Conservation (phyloP, 2,329 filamentous ascomycete species). For the Colletotrichum magnum region DNA sequence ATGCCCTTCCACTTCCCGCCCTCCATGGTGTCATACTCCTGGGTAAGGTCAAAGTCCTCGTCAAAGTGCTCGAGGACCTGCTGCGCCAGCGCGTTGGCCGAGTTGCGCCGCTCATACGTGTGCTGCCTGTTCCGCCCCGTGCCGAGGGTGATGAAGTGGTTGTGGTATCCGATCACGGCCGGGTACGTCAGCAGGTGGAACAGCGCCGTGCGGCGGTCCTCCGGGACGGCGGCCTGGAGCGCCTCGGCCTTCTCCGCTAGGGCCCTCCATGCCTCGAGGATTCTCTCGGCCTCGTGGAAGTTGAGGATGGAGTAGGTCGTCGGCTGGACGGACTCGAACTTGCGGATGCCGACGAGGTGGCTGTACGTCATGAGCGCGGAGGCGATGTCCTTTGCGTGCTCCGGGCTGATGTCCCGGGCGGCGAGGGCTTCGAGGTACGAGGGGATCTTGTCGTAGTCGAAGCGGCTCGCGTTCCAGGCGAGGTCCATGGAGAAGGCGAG, state of each 20-base stretch:
- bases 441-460: slow-evolving; percentile 60
- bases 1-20: slow-evolving; percentile 65
- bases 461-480: slow-evolving; percentile 67
- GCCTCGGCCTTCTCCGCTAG: slow-evolving; percentile 61
- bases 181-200: slow-evolving; percentile 75
- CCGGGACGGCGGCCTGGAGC: slow-evolving; percentile 59
- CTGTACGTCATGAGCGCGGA: slow-evolving; percentile 68
- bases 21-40: slow-evolving; percentile 61
- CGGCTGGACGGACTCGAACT: slow-evolving; percentile 74
- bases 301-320: slow-evolving; percentile 73
- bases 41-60: slow-evolving; percentile 58
- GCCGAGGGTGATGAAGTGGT: slow-evolving; percentile 66
- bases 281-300: slow-evolving; percentile 73
- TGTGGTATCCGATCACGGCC: slow-evolving; percentile 68
- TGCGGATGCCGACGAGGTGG: slow-evolving; percentile 62
- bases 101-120: slow-evolving; percentile 66
- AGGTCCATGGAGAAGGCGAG: slow-evolving; percentile 71
- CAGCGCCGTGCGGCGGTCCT: slow-evolving; percentile 62
- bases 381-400: slow-evolving; percentile 62
- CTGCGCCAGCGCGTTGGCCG: slow-evolving; percentile 62
- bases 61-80: slow-evolving; percentile 59
- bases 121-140: slow-evolving; percentile 66
- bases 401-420: slow-evolving; percentile 67
- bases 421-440: slow-evolving; percentile 66
- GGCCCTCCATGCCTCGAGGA: slow-evolving; percentile 68